Base-by-base conservation (phyloP, 2,329 filamentous ascomycete species). In the Sphaerostilbella broomeana region DNA sequence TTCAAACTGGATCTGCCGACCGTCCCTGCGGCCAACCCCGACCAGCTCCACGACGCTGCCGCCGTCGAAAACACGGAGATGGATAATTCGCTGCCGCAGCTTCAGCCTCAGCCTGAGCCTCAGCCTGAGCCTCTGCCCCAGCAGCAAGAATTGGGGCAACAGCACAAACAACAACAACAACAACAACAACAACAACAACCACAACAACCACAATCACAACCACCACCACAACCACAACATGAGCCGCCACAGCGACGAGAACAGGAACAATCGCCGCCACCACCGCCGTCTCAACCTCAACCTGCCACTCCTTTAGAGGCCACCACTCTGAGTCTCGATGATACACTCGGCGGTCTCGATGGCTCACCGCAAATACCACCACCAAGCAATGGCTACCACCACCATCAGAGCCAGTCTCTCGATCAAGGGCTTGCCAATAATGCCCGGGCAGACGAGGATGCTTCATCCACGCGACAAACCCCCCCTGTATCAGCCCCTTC, bases 1-100 rank as follows among this genome's bases (percentile, higher is more conserved):
- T 50, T 49, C 63, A 69, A 57, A 46, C 68, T 76, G 72, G 73
- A 78, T 70, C 68, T 67, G 47, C 69, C 69, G 45, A 68, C 61
- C 38, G 51, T 53, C 42, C 43, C 40, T 35, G 50, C 53, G 42
- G 52, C 49, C 30, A 37, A 47, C 45, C 45, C 49, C 31, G 33
- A 47, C 45, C 42, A 40, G 20, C 29, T 38, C 38, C 46, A 45
- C 46, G 49, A 52, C 49, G 41, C 33, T 12, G 67, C 71, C 68
- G 63, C 65, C 43, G 58, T 72, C 51, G 68, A 72, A 52, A 68
- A 51, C 44, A 72, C 73, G 67, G 74, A 79, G 41, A 55, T 53
- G 38, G 58, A 60, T 30, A 18, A 30, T 21, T 35, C 40, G 18
- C 13, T 11, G 5, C n/a, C n/a, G n/a, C n/a, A n/a, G n/a, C n/a